Conservation (phyloP, 148 eudicot species). For the Oxyria digyna region DNA sequence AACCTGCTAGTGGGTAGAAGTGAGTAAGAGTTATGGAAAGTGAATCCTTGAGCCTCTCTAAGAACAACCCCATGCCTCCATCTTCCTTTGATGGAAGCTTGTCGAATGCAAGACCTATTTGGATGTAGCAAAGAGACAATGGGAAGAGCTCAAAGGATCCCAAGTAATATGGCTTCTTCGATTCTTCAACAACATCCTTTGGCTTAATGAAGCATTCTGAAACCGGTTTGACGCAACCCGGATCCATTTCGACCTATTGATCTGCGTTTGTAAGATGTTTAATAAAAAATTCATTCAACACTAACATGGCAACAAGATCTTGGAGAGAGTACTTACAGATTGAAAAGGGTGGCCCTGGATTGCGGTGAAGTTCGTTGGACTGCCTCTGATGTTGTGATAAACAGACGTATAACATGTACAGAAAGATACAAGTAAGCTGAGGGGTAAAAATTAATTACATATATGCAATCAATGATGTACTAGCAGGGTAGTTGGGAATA, state of each 20-base stretch:
- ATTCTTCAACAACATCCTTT: neutral
- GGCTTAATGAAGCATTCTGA: conserved; percentile 5
- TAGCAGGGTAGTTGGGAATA: too few relatives aligned
- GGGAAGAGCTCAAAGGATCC: neutral
- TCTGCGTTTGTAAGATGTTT: neutral
- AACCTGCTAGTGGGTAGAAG: conserved; percentile 3
- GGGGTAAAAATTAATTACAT: too few relatives aligned
- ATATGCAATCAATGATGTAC: too few relatives aligned
- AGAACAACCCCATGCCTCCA: neutral
- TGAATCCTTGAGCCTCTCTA: neutral
- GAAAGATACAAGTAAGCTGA: too few relatives aligned
- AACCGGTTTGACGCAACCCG: neutral
- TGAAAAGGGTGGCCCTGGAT: too few relatives aligned
- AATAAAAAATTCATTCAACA: too few relatives aligned
- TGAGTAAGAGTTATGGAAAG: neutral
- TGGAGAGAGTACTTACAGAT: too few relatives aligned
- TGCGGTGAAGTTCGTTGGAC: too few relatives aligned
- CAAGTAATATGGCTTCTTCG: conserved; percentile 1
- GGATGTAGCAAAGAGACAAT: neutral
- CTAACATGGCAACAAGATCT: too few relatives aligned
- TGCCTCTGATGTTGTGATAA: too few relatives aligned
- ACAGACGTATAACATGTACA: too few relatives aligned
- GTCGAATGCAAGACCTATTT: neutral
- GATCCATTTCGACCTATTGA: neutral
- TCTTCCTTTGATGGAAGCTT: neutral